Conservation (phyloP, 768 basidiomycete species). For the Cystofilobasidium macerans region DNA sequence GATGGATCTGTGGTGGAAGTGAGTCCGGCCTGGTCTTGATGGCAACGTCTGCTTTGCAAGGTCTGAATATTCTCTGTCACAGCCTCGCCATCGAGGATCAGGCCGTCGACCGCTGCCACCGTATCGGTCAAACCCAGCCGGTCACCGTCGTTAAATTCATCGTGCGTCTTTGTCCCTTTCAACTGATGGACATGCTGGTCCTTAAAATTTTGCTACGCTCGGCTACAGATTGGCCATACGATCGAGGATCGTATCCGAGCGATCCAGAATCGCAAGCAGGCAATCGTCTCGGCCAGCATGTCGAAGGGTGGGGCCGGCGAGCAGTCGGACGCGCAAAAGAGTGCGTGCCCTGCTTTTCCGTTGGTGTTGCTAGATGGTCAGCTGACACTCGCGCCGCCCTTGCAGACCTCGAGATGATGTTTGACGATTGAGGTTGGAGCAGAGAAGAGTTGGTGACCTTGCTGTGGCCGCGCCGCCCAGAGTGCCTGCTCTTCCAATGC, state of each 20-base stretch:
- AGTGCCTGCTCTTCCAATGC: too few relatives aligned
- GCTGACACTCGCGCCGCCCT: background rate
- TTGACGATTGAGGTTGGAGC: conserved; percentile 14
- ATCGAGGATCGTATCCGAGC: conserved; percentile 68
- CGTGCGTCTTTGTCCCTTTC: conserved; percentile 51
- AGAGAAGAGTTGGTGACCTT: too few relatives aligned
- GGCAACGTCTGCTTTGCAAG: background rate
- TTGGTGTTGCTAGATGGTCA: background rate
- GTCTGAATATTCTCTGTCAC: background rate
- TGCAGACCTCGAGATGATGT: conserved; percentile 21
- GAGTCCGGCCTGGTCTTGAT: background rate
- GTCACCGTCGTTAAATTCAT: conserved; percentile 80
- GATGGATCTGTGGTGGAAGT: conserved; percentile 32
- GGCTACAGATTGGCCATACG: conserved; percentile 4
- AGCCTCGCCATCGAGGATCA: conserved; percentile 52
- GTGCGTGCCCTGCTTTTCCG: background rate
- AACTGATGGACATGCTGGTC: conserved; percentile 29
- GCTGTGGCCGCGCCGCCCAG: too few relatives aligned
- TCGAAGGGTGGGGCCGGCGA: conserved; percentile 41
- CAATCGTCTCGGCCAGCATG: conserved; percentile 75
- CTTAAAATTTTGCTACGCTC: background rate
- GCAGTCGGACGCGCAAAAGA: conserved; percentile 42
- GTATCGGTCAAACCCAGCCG: conserved; percentile 69
- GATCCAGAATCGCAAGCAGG: conserved; percentile 77
- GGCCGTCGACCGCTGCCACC: conserved; percentile 73